Percentiles rank a stretch among this genome's conserved stretches.
These are phyloP conservation scores for Mucor racemosus DNA, from an alignment of 371 early-diverging fungal genomes.

Conservation along the genomic window DNA sequence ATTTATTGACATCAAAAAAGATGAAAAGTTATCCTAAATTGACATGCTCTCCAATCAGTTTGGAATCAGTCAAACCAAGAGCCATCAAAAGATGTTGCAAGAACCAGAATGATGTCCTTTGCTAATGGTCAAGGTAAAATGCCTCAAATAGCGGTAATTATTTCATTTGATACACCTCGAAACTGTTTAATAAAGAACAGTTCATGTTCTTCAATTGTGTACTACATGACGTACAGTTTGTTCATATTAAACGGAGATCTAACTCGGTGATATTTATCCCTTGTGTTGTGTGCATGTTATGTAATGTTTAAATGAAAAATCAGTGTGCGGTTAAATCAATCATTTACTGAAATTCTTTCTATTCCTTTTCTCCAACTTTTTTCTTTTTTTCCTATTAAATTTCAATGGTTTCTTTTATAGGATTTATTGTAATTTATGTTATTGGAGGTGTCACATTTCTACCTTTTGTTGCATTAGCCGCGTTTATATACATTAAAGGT, in stretches of 20 bases:
- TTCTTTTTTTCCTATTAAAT: not conserved
- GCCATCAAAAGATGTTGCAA: no score
- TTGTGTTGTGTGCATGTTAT: not conserved
- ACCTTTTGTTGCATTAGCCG: slow-evolving; percentile 19
- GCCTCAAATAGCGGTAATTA: no score
- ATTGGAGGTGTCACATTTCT: slow-evolving; percentile 33
- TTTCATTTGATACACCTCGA: no score
- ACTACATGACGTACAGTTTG: not conserved
- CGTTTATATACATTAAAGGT: slow-evolving; percentile 17
- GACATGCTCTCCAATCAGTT: no score
- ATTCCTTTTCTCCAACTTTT: not conserved
- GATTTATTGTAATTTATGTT: slow-evolving; percentile 25
- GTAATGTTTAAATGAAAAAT: not conserved
- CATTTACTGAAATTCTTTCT: no score
- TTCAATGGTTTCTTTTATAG: slow-evolving; percentile 15
- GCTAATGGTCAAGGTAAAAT: no score
- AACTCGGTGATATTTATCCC: slow-evolving; percentile 6
- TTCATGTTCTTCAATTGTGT: no score
- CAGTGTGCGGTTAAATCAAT: not conserved
- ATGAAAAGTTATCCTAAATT: no score
- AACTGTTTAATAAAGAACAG: no score
- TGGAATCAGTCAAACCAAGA: no score
- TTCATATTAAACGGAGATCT: not conserved
- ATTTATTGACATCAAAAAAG: no score
- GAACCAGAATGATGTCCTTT: no score